Conservation (phyloP, 768 basidiomycete species). For the Saitozyma sp. region DNA sequence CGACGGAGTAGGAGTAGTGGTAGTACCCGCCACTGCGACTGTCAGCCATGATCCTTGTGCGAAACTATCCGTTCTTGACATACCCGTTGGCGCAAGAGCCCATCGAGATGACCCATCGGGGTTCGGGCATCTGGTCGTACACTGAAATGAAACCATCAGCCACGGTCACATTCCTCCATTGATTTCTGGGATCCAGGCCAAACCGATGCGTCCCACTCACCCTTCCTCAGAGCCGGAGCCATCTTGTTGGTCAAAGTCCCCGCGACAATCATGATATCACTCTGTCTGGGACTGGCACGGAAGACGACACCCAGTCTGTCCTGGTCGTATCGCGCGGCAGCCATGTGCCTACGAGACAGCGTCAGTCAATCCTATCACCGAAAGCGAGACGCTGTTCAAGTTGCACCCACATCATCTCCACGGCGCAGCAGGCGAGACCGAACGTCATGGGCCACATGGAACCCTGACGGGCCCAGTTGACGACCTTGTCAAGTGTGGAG, state of each 20-base stretch:
- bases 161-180: not conserved
- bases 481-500: conserved; percentile 91
- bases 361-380: not conserved
- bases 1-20: conserved; percentile 98
- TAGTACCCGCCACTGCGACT: conserved; percentile 61
- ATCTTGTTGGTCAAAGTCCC: conserved; percentile 99
- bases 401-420: conserved; percentile 62
- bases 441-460: conserved; percentile 99
- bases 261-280: conserved; percentile 98
- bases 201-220: conserved; percentile 13
- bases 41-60: conserved; percentile 4
- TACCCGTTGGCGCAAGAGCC: conserved; percentile 95
- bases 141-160: conserved; percentile 14
- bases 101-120: conserved; percentile 99
- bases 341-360: conserved; percentile 80
- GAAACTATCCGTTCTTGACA: not conserved
- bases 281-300: conserved; percentile 97
- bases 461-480: conserved; percentile 95
- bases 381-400: not conserved
- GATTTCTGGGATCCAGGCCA: not conserved
- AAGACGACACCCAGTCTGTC: conserved; percentile 96
- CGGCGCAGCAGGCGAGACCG: conserved; percentile 98
- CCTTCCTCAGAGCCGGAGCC: conserved; percentile 95
- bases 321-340: conserved; percentile 96
- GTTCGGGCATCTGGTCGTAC: conserved; percentile 88